Conservation (phyloP, 768 basidiomycete genomes). For the Pleurotus djamor region DNA sequence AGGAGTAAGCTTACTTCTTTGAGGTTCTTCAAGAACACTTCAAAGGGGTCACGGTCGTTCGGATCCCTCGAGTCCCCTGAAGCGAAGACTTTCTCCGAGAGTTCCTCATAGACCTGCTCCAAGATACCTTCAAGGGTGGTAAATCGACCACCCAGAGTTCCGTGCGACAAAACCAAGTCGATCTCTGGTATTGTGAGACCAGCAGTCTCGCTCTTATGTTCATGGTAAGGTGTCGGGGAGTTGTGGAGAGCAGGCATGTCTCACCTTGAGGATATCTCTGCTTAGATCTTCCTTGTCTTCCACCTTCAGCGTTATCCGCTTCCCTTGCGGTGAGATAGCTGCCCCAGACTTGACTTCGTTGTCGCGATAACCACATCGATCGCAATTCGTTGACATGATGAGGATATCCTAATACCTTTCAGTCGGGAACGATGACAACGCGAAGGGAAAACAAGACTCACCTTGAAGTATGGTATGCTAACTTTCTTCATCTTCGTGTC, state of each 20-base stretch:
- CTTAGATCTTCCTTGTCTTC: slow-evolving; percentile 91
- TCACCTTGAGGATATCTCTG: slow-evolving; percentile 91
- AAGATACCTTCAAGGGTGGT: slow-evolving; percentile 96
- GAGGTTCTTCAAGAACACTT: slow-evolving; percentile 70
- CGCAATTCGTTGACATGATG: slow-evolving; percentile 99
- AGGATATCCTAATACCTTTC: slow-evolving; percentile 68
- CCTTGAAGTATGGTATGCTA: slow-evolving; percentile 97
- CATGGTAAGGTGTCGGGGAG: neutral
- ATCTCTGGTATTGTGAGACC: slow-evolving; percentile 93
- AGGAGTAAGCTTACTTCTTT: slow-evolving; percentile 55
- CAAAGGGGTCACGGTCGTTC: slow-evolving; percentile 39
- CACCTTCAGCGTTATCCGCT: slow-evolving; percentile 84
- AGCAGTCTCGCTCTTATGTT: slow-evolving; percentile 82
- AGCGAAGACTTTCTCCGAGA: slow-evolving; percentile 83
- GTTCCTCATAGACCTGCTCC: slow-evolving; percentile 92
- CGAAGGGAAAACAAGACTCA: slow-evolving; percentile 20
- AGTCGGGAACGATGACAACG: neutral
- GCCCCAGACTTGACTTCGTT: slow-evolving; percentile 96
- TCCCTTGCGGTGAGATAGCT: slow-evolving; percentile 87
- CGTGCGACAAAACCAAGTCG: slow-evolving; percentile 85
- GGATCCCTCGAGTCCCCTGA: slow-evolving; percentile 64
- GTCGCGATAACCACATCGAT: slow-evolving; percentile 92
- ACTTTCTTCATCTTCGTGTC: slow-evolving; percentile 96
- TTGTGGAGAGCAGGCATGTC: too few relatives aligned
- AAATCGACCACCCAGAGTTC: slow-evolving; percentile 95